Conservation (phyloP, 305 asterid species). For the Fraxinus sp. region DNA sequence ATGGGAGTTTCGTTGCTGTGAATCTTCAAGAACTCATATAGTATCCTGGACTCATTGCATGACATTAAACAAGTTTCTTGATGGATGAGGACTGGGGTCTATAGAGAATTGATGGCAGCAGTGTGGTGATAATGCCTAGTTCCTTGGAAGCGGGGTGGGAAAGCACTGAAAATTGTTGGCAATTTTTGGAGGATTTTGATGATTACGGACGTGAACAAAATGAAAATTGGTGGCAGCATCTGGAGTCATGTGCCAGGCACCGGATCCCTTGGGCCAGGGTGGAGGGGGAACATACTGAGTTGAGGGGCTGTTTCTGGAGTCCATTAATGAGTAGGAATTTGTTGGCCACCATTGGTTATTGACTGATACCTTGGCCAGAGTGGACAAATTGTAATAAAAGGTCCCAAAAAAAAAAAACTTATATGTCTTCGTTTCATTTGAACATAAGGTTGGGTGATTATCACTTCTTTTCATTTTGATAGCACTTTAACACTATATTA, state of each 20-base stretch:
- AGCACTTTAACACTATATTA: not conserved
- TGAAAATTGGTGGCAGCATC: no score
- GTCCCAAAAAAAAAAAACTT: not conserved
- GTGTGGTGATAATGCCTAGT: not conserved
- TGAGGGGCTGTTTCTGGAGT: no score
- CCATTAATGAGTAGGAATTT: no score
- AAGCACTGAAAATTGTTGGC: no score
- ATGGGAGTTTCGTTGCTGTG: slow-evolving; percentile 28
- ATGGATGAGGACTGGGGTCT: not conserved
- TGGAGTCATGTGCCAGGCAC: no score
- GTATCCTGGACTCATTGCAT: slow-evolving; percentile 33
- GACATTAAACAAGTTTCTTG: slow-evolving; percentile 40
- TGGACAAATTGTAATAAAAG: not conserved
- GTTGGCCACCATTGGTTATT: no score
- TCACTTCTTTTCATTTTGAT: not conserved
- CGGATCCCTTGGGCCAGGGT: no score
- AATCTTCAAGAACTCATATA: slow-evolving; percentile 25
- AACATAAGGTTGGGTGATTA: not conserved
- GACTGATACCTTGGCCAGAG: not conserved
- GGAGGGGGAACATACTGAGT: no score
- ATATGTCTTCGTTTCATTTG: not conserved
- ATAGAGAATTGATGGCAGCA: not conserved
- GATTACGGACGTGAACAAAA: no score
- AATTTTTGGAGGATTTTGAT: no score
- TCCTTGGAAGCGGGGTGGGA: no score